Evolutionary conservation across 352 stramenopile genomes (phyloP).

Genomic region (Globisporangium echinulatum): DNA sequence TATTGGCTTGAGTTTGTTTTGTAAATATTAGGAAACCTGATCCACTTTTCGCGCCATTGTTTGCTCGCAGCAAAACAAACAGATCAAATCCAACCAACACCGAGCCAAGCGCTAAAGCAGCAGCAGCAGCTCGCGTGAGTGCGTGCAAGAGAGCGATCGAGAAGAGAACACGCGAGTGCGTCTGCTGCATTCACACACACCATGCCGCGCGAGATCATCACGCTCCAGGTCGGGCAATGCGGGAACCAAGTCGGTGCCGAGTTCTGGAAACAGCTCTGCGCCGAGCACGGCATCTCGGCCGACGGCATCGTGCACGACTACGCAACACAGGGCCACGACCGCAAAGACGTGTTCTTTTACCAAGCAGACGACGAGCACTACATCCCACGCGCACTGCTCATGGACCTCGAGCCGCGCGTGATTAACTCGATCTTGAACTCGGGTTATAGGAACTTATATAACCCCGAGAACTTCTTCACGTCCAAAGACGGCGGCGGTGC

Average conservation of each 20-base stretch:
- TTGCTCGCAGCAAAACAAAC: no score
- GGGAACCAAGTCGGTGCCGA: conserved; percentile 99
- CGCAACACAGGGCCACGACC: conserved; percentile 90
- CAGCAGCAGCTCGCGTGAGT: no score
- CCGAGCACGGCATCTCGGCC: conserved; percentile 97
- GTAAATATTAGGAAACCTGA: no score
- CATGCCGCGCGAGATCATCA: conserved; percentile 99
- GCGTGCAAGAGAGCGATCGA: no score
- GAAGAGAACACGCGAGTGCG: neutral
- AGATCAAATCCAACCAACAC: no score
- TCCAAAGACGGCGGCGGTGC: conserved; percentile 88
- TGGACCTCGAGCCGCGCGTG: conserved; percentile 96
- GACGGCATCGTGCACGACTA: conserved; percentile 96
- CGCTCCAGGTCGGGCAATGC: conserved; percentile 98
- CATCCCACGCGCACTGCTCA: conserved; percentile 95
- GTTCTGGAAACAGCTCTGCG: conserved; percentile 99
- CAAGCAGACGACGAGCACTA: conserved; percentile 98
- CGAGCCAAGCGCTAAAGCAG: no score
- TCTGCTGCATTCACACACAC: neutral
- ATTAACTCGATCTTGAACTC: conserved; percentile 92
- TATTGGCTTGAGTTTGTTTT: no score
- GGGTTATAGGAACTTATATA: conserved; percentile 96
- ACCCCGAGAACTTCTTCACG: conserved; percentile 98
- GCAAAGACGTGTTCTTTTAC: conserved; percentile 99
- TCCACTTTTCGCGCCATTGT: no score